Percentiles rank a stretch among this genome's conserved stretches.
Evolutionary conservation across 2,329 filamentous ascomycete genomes (phyloP).

Genomic region (Nemania sp.): DNA sequence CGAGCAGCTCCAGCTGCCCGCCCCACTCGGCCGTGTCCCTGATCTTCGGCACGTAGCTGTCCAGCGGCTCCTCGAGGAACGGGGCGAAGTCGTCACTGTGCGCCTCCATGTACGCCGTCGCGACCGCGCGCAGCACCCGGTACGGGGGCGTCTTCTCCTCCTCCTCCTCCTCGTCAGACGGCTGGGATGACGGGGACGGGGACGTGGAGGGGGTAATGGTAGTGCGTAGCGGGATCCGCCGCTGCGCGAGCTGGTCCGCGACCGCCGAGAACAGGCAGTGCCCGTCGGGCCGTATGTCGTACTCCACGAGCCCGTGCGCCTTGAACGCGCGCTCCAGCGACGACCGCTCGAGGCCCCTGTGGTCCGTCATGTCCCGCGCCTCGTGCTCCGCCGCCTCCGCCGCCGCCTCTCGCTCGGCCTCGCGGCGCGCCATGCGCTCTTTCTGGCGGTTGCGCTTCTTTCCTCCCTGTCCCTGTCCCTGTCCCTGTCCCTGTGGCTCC

Average conservation of each 20-base stretch:
- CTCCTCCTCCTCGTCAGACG: constrained; percentile 1
- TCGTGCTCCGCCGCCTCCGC: constrained; percentile 72
- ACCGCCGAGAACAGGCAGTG: constrained; percentile 94
- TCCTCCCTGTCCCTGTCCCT: constrained; percentile 15
- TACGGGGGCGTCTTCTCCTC: constrained; percentile 55
- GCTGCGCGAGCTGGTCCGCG: constrained; percentile 75
- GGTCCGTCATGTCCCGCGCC: constrained; percentile 74
- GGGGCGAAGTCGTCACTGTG: constrained; percentile 82
- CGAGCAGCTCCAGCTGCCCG: constrained; percentile 86
- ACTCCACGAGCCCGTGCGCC: constrained; percentile 68
- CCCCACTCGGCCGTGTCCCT: constrained; percentile 93
- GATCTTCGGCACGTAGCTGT: constrained; percentile 75
- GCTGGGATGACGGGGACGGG: not conserved
- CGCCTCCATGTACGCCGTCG: constrained; percentile 75
- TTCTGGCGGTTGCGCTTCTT: constrained; percentile 92
- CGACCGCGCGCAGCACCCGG: constrained; percentile 67
- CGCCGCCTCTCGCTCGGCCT: constrained; percentile 78
- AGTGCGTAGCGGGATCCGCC: constrained; percentile 49
- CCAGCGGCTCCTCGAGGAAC: constrained; percentile 82
- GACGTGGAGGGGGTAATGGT: constrained; percentile 16
- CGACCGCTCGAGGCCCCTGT: constrained; percentile 69
- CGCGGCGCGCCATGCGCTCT: constrained; percentile 84
- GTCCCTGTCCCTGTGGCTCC: constrained; percentile 31
- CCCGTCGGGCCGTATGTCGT: constrained; percentile 84
- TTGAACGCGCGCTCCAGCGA: constrained; percentile 72